Conservation (phyloP, 2,329 filamentous ascomycete genomes). For the Fusarium stilboides region DNA sequence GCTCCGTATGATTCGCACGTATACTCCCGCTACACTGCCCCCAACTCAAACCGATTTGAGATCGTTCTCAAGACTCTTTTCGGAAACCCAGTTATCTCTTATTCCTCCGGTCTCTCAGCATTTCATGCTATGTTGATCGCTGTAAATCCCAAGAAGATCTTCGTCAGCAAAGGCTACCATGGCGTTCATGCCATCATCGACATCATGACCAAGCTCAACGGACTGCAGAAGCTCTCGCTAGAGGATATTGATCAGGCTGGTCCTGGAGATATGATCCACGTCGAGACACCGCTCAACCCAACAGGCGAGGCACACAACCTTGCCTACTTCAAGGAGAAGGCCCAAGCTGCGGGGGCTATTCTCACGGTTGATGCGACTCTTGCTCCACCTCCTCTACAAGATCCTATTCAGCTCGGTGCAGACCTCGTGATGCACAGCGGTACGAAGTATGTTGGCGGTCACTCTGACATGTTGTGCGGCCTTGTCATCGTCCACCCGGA, state of each 20-base stretch:
- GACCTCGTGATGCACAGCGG: conserved; percentile 85
- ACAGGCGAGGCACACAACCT: conserved; percentile 86
- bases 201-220: conserved; percentile 81
- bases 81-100: conserved; percentile 78
- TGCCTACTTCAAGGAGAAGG: conserved; percentile 77
- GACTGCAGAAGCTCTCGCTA: conserved; percentile 80
- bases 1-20: conserved; percentile 75
- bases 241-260: conserved; percentile 75
- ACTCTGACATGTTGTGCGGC: too few species aligned
- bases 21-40: conserved; percentile 85
- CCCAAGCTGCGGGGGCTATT: conserved; percentile 78
- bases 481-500: too few species aligned
- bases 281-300: conserved; percentile 95
- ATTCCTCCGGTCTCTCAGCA: conserved; percentile 86
- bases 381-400: conserved; percentile 87
- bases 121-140: conserved; percentile 88
- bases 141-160: conserved; percentile 84
- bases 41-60: conserved; percentile 88
- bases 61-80: conserved; percentile 83
- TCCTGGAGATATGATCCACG: conserved; percentile 86
- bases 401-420: conserved; percentile 85
- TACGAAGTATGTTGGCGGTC: too few species aligned
- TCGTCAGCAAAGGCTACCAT: conserved; percentile 90
- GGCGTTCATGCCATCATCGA: conserved; percentile 89
- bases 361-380: conserved; percentile 93